Base-by-base conservation (phyloP, 169 alveolate species). In the Eimeria tenella region DNA sequence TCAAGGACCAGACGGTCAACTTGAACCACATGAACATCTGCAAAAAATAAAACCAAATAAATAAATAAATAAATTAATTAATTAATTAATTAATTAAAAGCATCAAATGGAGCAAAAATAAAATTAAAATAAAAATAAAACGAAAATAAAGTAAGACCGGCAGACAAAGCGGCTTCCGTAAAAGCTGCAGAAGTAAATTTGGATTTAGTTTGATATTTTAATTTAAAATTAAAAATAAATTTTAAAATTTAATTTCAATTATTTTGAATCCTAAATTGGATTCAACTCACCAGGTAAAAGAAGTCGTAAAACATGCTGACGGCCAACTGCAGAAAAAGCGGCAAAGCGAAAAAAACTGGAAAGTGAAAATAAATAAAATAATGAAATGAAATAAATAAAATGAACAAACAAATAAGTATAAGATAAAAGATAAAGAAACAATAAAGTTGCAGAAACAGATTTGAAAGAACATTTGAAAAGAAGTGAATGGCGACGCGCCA, bases 1-100 rank as follows among this genome's bases (percentile, higher is more conserved):
- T 82, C 52, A 93, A 74, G 10, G 95, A 82, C 95, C 95, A 93
- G 21, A 84, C 86, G 55, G 74, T 83, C 6, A 93, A 93, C 23
- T 93, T 93, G 31, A 75, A 65, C 95, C 95, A 93, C 95, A 93
- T 93, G 74, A 93, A 93, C 93, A 93, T 86, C 95, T 93, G 88
- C 23, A 77, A 4, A 25, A 63, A 25, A 9, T 3, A n/a, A 4
- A 60, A 15, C 15, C 25, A n/a, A 13, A 60, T 15, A 19, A 21
- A 60, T 81, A 53, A 53, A 5, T 25, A 17, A 31, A 31, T 31
- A 1, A 31, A 31, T 31, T 31, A 31, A 31, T 31, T 31, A 31
- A 31, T 31, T 31, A 31, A 31, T 31, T 31, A 31, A 31, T 31
- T 31, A 31, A 31, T 31, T 31, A 31, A 2, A 2, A 2, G 42